Evolutionary conservation across 2,329 filamentous ascomycete genomes (phyloP), one percentile per base, ranked within the genome.

Genomic region (Phaeosphaeriaceae sp.): DNA sequence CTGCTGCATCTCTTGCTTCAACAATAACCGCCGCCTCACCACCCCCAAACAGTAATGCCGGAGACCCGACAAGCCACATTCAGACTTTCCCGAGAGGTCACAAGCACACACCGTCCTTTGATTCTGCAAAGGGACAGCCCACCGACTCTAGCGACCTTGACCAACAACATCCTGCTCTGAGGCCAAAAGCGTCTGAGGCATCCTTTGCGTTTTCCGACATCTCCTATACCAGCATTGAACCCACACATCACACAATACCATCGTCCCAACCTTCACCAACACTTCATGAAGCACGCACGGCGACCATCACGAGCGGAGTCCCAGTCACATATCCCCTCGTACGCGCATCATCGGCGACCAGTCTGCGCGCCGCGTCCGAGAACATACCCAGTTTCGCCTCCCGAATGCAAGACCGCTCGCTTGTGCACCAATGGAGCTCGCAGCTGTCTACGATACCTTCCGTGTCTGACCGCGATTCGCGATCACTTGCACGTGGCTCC

Each of bases 341-440:
- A 53, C 76, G 72, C 58, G 68, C 70, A 48, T 69, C 76, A 42
- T 76, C 77, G 48, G 64, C 70, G 52, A 77, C 66, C 62, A 73
- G 70, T 65, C 70, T 73, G 65, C 73, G 71, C 66, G 73, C 73
- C 50, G 69, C 72, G 57, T 72, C 74, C 53, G 72, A 74, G 51
- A 66, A 72, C 36, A 55, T 73, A 52, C 71, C 73, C 21, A 72
- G 65, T 50, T 72, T 76, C 47, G 64, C 74, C 49, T 72, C 74
- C 65, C 77, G 76, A 71, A 79, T 79, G 77, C 73, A 72, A 63
- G 70, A 74, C 58, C 73, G 68, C 52, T 63, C 69, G 17, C 66
- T 74, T 54, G 71, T 73, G 58, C 75, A 77, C 59, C 73, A 76
- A 48, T 78, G 75, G 76, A 78, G 75, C 64, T 76, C 76, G 20